These are phyloP conservation scores for Candida sojae DNA, from an alignment of 1,139 yeast genomes.

Conservation along the genomic window DNA sequence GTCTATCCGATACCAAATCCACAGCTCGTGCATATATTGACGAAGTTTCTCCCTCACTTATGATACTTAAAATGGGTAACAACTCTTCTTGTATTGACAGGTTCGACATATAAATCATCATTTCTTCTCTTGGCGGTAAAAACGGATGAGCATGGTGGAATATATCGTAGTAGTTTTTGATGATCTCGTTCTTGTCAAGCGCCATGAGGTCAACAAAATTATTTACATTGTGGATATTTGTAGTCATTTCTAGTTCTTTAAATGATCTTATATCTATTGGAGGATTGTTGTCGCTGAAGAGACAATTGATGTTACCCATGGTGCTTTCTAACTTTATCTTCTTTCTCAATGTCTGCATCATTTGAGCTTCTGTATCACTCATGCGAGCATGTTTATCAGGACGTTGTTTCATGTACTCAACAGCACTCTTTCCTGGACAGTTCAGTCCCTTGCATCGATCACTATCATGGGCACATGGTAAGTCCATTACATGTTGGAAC, in stretches of 20 bases:
- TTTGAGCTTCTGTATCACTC: conserved; percentile 8
- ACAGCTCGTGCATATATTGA: conserved; percentile 34
- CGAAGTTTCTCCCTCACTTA: conserved; percentile 45
- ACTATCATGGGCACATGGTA: conserved; percentile 15
- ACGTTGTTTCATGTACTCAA: conserved; percentile 10
- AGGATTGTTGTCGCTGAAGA: conserved; percentile 13
- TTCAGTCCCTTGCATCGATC: conserved; percentile 12
- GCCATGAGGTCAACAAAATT: conserved; percentile 11
- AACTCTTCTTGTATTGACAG: conserved; percentile 37
- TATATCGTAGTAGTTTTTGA: conserved; percentile 35
- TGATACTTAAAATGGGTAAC: conserved; percentile 44
- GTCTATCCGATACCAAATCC: conserved; percentile 31
- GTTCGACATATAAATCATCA: conserved; percentile 27
- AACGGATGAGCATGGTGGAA: conserved; percentile 49
- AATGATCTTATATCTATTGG: conserved; percentile 11
- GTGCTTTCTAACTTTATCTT: conserved; percentile 14
- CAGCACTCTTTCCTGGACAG: conserved; percentile 16
- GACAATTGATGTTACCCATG: conserved; percentile 16
- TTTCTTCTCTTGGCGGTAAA: conserved; percentile 36
- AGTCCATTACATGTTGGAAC: conserved; percentile 9
- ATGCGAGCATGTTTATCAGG: conserved; percentile 7
- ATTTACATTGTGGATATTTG: conserved; percentile 9
- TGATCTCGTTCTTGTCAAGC: conserved; percentile 19
- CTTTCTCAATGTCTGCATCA: conserved; percentile 14
- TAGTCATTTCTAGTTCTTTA: conserved; percentile 10